Base-by-base conservation (phyloP, 148 eudicot species). In the Heliosperma pusillum region DNA sequence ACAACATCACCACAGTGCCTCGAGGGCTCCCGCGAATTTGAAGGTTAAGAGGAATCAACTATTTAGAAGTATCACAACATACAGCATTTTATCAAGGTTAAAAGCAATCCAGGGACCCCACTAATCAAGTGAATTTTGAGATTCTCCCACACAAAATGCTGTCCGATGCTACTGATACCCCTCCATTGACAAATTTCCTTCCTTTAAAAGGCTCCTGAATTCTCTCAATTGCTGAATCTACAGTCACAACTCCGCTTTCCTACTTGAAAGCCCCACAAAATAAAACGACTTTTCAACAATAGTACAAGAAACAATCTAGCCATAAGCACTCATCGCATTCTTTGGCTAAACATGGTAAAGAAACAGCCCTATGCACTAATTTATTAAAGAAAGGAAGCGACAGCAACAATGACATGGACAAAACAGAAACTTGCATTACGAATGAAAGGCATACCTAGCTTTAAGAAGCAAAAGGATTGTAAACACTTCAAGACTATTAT, bases 401-500 rank as follows among this genome's bases (percentile, higher is more conserved):
- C 19, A 73, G 65, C 5, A 50, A 40, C 25, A 25, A 76, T 56
- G 26, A 64, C n/a, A 53, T 33, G 57, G 16, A 55, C 50, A 25
- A 84, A 21, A 27, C 53, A 56, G 24, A 36, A 2, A 27, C n/a
- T 50, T 69, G 67, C 33, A 79, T 20, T 63, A 33, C 19, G 15
- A 4, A 76, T n/a, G 55, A 63, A 74, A 30, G 53, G 60, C 73
- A 73, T 82, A 95, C 98, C 98, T 92, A 74, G 98, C 98, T 90
- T 95, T 95, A 58, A 95, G 97, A 80, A 95, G 98, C 88, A 95
- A 88, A 82, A 95, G 96, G 69, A 92, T 92, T 22, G 98, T 92
- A 84, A 95, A 92, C 72, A 92, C 98, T 84, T 95, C 98, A 79
- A 95, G 88, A 88, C 97, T 95, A 85, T 92, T 92, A 81, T 95